Base-by-base conservation (phyloP, 805 yeast genomes). In the Dipodascopsis tothii region DNA sequence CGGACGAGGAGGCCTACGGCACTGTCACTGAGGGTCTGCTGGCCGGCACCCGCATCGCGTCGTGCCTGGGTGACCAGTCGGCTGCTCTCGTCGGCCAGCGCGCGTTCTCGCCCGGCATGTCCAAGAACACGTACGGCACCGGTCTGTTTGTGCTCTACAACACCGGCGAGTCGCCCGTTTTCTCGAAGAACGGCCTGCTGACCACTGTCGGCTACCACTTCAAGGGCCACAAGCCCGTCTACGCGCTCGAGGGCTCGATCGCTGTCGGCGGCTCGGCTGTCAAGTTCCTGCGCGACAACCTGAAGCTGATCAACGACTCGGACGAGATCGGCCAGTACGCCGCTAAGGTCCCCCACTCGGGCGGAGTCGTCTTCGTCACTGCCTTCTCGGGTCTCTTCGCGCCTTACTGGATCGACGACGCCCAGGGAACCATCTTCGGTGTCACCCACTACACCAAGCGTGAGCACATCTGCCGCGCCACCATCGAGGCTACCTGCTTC, bases 81-180 rank as follows among this genome's bases (percentile, higher is more conserved):
- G 86, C 96, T 2, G 92, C 96, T 1, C 65, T 90, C 48, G 95
- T 87, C 39, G 97, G 96, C 30, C 96, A 88, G 65, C 65, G 84
- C 64, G 95, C 95, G 1, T 77, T 86, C 57, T 72, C 75, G 51
- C 73, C 77, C 35, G 96, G 96, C 44, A 78, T 81, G 36, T 95
- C 95, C 36, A 88, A 88, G 65, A 86, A 95, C 71, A 88, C 97
- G 7, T 88, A 87, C 59, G 97, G 97, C 51, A 88, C 97, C 1
- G 97, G 97, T 50, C 84, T 95, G 62, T 88, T 88, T 71, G 65
- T 88, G 50, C 70, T 90, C 51, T 85, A 82, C 71, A 88, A 88
- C 65, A 84, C 95, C 1, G 97, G 97, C 46, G 64, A 69, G 36
- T 64, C 70, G 40, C 81, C 85, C 46, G 72, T 86, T 57, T 73